Evolutionary conservation across 805 yeast genomes (phyloP).

Genomic region (Priceomyces medius): DNA sequence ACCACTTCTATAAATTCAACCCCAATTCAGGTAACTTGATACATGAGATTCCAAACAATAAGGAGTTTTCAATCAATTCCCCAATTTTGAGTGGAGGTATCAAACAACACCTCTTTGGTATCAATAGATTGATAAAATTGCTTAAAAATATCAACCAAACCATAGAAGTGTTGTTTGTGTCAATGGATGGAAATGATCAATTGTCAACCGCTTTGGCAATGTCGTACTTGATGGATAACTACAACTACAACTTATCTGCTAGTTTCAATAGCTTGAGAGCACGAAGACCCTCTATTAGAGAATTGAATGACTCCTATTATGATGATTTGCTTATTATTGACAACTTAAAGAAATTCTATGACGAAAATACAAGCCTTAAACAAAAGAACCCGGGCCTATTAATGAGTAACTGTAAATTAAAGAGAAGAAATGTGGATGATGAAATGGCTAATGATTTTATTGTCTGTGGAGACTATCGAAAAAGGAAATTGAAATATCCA

Average conservation of each 20-base stretch:
- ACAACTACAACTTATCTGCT: conserved; percentile 32
- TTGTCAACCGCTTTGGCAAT: conserved; percentile 33
- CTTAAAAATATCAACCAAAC: conserved; percentile 30
- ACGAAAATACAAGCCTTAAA: conserved; percentile 34
- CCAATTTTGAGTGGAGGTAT: conserved; percentile 41
- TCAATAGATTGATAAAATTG: conserved; percentile 34
- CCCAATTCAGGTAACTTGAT: conserved; percentile 26
- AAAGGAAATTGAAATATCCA: conserved; percentile 13
- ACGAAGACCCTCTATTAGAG: conserved; percentile 17
- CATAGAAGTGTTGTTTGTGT: conserved; percentile 32
- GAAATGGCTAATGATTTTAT: conserved; percentile 9
- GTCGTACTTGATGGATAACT: conserved; percentile 41
- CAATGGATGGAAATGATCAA: conserved; percentile 26
- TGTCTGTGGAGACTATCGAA: conserved; percentile 18
- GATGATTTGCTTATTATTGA: conserved; percentile 41
- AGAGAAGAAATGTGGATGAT: conserved; percentile 23
- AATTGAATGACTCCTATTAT: conserved; percentile 33
- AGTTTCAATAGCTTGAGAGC: conserved; percentile 23
- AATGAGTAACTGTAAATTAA: conserved; percentile 28
- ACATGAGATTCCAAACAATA: conserved; percentile 28
- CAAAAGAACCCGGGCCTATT: conserved; percentile 21
- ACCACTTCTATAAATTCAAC: conserved; percentile 34
- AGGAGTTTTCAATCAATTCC: conserved; percentile 22
- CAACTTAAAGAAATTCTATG: conserved; percentile 36
- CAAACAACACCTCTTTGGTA: conserved; percentile 34